Percentiles rank a stretch among this genome's conserved stretches.
Conservation (phyloP, 1,139 yeast species). For the Yamadazyma jaroonii region DNA sequence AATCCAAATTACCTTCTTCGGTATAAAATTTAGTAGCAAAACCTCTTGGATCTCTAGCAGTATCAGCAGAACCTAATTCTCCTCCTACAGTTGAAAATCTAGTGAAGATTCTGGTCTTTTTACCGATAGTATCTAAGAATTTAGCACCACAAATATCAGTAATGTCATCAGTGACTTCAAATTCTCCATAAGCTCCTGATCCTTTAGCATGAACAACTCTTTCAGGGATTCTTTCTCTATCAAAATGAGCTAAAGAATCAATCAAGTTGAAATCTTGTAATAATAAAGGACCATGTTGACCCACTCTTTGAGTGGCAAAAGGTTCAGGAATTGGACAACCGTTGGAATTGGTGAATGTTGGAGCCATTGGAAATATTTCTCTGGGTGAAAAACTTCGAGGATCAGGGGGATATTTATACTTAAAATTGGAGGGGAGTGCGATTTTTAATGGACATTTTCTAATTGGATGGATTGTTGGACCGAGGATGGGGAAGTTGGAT, state of each 20-base stretch:
- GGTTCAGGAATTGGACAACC: conserved; percentile 71
- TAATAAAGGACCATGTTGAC: conserved; percentile 71
- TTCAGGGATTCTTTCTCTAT: conserved; percentile 86
- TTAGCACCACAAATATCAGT: conserved; percentile 70
- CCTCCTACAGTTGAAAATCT: conserved; percentile 92
- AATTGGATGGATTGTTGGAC: conserved; percentile 4
- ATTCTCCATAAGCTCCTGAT: conserved; percentile 79
- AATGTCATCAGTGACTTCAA: conserved; percentile 81
- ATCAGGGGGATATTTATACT: background rate
- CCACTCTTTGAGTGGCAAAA: conserved; percentile 72
- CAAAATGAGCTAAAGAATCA: conserved; percentile 79
- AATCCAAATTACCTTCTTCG: conserved; percentile 84
- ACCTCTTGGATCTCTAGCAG: conserved; percentile 91
- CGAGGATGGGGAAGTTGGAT: background rate
- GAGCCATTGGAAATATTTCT: conserved; percentile 26
- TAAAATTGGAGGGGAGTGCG: background rate
- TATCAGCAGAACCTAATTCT: conserved; percentile 78
- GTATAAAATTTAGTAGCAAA: conserved; percentile 81
- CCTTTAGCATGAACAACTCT: conserved; percentile 92
- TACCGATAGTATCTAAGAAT: conserved; percentile 70
- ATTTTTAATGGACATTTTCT: conserved; percentile 4
- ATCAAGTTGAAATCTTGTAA: conserved; percentile 77
- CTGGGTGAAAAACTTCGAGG: background rate
- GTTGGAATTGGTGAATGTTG: conserved; percentile 62
- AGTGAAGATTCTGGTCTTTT: conserved; percentile 69